These are phyloP conservation scores for Willaertia magna DNA, from an alignment of 208 protist genomes.

Conservation along the genomic window DNA sequence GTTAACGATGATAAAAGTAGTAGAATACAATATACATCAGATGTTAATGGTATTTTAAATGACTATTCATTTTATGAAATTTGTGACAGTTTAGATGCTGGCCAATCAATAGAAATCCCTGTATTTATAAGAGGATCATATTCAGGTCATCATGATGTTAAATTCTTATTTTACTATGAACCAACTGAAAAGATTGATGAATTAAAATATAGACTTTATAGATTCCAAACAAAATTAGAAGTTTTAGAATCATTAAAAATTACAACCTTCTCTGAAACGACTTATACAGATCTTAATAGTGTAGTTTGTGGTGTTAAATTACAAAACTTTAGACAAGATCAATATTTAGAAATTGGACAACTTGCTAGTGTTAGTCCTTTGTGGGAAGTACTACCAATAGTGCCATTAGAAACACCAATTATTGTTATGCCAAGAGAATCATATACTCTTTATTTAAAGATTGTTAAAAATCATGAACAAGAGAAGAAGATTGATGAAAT, in stretches of 20 bases:
- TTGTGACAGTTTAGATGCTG: not conserved
- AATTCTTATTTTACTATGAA: constrained; percentile 10
- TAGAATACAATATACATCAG: not conserved
- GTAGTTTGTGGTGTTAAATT: not conserved
- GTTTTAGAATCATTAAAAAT: not conserved
- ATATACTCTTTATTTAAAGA: not conserved
- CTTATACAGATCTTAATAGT: not conserved
- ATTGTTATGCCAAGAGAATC: not conserved
- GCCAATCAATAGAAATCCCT: not conserved
- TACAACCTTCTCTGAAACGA: not conserved
- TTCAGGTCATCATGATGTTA: not conserved
- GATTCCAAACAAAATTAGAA: not conserved
- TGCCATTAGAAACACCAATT: not conserved
- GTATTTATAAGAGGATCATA: not conserved
- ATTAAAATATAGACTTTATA: not conserved
- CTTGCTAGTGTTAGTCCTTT: not conserved
- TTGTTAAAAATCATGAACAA: not conserved
- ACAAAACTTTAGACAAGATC: not conserved
- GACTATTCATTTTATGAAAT: not conserved
- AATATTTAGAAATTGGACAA: not conserved
- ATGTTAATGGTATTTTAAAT: not conserved
- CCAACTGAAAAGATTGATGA: not conserved
- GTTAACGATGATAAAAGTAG: not conserved
- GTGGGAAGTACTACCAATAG: not conserved
- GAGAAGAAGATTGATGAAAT: not conserved